These are phyloP conservation scores for Xerocomellus intermedius DNA, from an alignment of 768 basidiomycete species.

Conservation along the genomic window DNA sequence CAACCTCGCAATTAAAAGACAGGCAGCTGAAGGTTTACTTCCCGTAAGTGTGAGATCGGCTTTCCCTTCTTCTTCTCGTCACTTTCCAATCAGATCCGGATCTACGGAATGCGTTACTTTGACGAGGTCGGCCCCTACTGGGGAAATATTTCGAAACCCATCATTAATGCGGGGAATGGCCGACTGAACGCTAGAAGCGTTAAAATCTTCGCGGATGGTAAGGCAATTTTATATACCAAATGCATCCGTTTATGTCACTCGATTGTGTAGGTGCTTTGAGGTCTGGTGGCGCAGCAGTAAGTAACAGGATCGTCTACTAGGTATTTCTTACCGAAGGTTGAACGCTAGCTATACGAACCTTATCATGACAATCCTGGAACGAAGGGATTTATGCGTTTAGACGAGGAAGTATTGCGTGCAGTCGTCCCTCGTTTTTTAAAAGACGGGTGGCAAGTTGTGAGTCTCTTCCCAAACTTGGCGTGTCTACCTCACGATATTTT, in stretches of 20 bases:
- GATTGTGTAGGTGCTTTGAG: conserved; percentile 71
- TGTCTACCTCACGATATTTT: background rate
- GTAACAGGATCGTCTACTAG: conserved; percentile 10
- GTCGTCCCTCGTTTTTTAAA: conserved; percentile 65
- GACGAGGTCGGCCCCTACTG: conserved; percentile 68
- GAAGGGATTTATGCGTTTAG: conserved; percentile 74
- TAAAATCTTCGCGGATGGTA: conserved; percentile 70
- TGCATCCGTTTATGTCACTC: background rate
- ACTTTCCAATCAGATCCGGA: conserved; percentile 53
- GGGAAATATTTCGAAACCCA: conserved; percentile 59
- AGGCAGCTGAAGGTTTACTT: conserved; percentile 55
- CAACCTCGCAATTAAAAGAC: conserved; percentile 40
- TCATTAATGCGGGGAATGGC: conserved; percentile 57
- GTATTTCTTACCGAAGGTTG: background rate
- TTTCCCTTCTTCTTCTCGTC: background rate
- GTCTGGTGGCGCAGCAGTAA: conserved; percentile 85
- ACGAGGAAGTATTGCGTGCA: conserved; percentile 56
- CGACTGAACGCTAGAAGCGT: conserved; percentile 71
- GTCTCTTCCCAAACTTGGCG: conserved; percentile 30
- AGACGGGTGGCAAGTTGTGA: conserved; percentile 90
- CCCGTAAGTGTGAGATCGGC: conserved; percentile 45
- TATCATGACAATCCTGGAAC: conserved; percentile 78
- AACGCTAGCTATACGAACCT: conserved; percentile 66
- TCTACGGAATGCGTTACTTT: conserved; percentile 76
- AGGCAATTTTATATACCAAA: background rate